Evolutionary conservation across 2,329 filamentous ascomycete genomes (phyloP), one percentile per base, ranked within the genome.

Genomic region (Aureobasidium uvarum): DNA sequence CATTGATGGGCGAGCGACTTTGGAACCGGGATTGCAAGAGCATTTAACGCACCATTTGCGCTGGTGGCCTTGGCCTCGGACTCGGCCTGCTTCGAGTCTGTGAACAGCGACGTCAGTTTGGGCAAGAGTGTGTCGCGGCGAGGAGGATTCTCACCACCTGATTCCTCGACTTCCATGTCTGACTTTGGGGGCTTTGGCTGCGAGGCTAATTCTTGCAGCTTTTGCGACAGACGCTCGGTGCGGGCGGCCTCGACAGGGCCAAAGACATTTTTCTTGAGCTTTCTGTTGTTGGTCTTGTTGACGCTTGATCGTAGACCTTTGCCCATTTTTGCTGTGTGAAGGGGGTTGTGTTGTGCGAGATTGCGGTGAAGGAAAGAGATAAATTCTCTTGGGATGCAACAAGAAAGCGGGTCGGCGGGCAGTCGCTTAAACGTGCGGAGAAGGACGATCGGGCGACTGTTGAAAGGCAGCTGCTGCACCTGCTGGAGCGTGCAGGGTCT

Each of bases 271-370:
- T 85, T 82, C 77, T 93, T 93, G 69, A 96, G 84, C 72, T 86
- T 88, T 71, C 85, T 84, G 80, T 92, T 92, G 81, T 97, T 97
- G 73, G 84, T 83, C 81, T 97, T 97, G 72, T 83, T 86, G 70
- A 85, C 82, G 75, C 89, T 96, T 70, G 93, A 86, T 76, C 94
- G 85, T 67, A 90, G 82, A 75, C 91, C 90, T 77, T 96, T 97
- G 28, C 93, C 94, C 94, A 97, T 98, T 71, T 56, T 62, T 54
- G 39, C 28, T 28, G 65, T 84, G 66, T 68, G 36, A 20, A 38
- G 43, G 14, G 31, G 64, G 66, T 62, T 50, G 66, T 45, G 62
- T 67, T 64, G 68, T 65, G 68, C 65, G 55, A 48, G 64, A 52
- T 52, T 55, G 38, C 41, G 50, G 41, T 56, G 60, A 48, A 38